phyloP scores from a whole-genome alignment of 352 stramenopile genomes.

The Phytophthora europaea region DNA sequence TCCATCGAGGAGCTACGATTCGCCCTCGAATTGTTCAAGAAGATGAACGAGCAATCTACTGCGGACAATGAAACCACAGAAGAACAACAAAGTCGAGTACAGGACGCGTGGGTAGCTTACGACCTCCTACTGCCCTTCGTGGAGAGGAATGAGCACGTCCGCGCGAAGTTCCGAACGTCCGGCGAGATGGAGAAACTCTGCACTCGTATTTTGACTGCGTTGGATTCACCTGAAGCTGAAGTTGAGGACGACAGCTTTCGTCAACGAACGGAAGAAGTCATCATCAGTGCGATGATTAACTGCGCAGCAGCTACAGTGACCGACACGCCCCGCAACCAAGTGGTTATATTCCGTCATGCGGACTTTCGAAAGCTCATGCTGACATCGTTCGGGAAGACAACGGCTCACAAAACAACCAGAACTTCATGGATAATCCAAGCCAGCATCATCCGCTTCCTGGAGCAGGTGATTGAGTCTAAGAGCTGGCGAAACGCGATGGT shows the following conservation, averaged over 20 bases:
- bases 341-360: conserved; percentile 56
- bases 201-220: conserved; percentile 39
- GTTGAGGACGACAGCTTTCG: neutral
- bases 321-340: conserved; percentile 63
- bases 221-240: neutral
- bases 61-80: conserved; percentile 1
- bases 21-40: conserved; percentile 51
- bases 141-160: conserved; percentile 51
- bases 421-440: conserved; percentile 32
- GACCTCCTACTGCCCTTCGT: conserved; percentile 67
- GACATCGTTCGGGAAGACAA: conserved; percentile 2
- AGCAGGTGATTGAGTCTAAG: conserved; percentile 65
- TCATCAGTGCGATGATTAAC: conserved; percentile 57
- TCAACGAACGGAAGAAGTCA: conserved; percentile 26
- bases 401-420: neutral
- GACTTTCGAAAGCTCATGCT: conserved; percentile 46
- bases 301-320: conserved; percentile 47
- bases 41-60: conserved; percentile 46
- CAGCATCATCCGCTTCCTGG: conserved; percentile 7
- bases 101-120: conserved; percentile 52
- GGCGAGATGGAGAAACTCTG: conserved; percentile 59
- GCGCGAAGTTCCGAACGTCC: conserved; percentile 66
- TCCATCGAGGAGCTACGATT: conserved; percentile 60
- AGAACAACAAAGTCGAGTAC: neutral
- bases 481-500: conserved; percentile 62